These are phyloP conservation scores for Aspergillus homomorphus DNA, from an alignment of 495 filamentous ascomycete species.

Conservation along the genomic window DNA sequence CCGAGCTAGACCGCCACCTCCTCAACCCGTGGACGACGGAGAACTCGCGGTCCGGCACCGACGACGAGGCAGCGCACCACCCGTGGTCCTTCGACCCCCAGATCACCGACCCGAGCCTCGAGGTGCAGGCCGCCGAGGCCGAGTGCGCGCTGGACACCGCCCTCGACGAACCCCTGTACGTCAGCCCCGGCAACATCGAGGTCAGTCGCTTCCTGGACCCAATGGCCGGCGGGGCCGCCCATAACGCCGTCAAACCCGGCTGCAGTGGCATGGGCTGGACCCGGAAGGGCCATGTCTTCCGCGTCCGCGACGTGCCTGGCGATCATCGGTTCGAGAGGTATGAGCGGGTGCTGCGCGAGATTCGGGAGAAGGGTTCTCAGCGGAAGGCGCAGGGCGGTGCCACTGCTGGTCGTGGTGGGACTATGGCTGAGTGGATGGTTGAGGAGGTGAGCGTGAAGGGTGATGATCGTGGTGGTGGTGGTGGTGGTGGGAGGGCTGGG, in stretches of 20 bases:
- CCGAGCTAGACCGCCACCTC: conserved; percentile 24
- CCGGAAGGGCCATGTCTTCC: conserved; percentile 21
- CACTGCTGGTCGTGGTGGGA: too few species aligned
- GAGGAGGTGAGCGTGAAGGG: too few species aligned
- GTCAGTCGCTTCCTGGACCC: conserved; percentile 24
- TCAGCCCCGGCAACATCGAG: conserved; percentile 29
- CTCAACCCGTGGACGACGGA: conserved; percentile 26
- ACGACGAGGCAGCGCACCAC: conserved; percentile 31
- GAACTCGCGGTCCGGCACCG: conserved; percentile 29
- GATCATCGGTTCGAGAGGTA: conserved; percentile 21
- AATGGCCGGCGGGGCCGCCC: conserved; percentile 14
- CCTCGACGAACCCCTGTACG: conserved; percentile 19
- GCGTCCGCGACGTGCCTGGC: conserved; percentile 18
- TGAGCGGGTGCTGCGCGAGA: conserved; percentile 20
- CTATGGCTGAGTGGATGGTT: too few species aligned
- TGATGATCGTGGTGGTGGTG: neutral
- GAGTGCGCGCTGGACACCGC: conserved; percentile 23
- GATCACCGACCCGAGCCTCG: conserved; percentile 22
- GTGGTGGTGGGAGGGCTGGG: too few species aligned
- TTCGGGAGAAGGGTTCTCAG: conserved; percentile 12
- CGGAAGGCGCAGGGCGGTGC: too few species aligned
- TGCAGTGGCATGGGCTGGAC: conserved; percentile 28
- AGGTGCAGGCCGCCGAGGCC: conserved; percentile 23
- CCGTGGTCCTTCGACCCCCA: conserved; percentile 30
- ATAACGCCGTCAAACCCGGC: conserved; percentile 10